phyloP scores from a whole-genome alignment of 2,329 filamentous ascomycete genomes.

The Trichoderma atrobrunneum region DNA sequence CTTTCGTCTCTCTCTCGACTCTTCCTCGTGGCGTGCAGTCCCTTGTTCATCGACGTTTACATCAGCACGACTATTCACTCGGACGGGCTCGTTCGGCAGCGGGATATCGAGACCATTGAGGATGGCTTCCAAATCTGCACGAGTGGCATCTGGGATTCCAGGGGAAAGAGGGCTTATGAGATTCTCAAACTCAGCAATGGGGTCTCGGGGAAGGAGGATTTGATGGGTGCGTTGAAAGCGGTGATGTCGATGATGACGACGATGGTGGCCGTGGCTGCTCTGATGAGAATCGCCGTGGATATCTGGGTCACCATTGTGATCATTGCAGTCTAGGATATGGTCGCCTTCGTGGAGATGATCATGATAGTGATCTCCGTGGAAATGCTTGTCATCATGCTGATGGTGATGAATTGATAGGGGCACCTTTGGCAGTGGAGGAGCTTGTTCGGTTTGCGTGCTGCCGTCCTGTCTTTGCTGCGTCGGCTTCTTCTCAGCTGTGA shows the following conservation, averaged over 20 bases:
- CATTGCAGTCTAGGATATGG: background rate
- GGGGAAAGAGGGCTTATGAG: background rate
- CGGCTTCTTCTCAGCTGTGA: background rate
- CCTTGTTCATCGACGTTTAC: background rate
- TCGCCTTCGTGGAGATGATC: background rate
- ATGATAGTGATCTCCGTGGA: background rate
- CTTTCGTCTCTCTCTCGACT: background rate
- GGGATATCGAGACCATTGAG: background rate
- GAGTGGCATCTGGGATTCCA: background rate
- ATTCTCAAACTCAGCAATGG: background rate
- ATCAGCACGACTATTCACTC: background rate
- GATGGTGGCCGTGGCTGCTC: background rate
- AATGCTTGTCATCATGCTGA: slow-evolving; percentile 12
- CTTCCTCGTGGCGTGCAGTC: background rate
- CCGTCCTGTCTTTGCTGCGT: background rate
- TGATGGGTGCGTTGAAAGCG: background rate
- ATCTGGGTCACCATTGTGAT: background rate
- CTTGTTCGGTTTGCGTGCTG: background rate
- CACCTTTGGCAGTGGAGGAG: background rate
- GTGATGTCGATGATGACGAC: background rate
- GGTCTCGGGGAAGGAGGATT: background rate
- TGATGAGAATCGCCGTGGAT: background rate
- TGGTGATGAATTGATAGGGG: slow-evolving; percentile 6
- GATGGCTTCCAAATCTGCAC: background rate
- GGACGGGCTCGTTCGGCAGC: background rate